Percentiles rank a stretch among this genome's conserved stretches.
These are phyloP conservation scores for Agapanthus africanus DNA, from an alignment of 106 monocot species.

Conservation along the genomic window DNA sequence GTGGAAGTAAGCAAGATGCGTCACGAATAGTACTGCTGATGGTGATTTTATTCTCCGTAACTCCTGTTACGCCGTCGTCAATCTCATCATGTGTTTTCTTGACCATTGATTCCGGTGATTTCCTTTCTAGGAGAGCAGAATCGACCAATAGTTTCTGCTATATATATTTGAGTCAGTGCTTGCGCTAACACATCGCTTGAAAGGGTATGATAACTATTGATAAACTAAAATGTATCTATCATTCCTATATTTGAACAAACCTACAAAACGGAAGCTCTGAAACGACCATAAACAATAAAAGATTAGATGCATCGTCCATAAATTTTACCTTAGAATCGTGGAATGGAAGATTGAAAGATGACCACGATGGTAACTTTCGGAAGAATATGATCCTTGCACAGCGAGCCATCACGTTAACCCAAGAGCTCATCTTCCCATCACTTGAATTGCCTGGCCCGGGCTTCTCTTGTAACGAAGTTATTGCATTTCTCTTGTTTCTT, in stretches of 20 bases:
- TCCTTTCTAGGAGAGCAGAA: background rate
- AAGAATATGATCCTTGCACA: conserved; percentile 42
- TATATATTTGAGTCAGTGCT: background rate
- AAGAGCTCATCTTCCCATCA: conserved; percentile 1
- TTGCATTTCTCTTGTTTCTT: conserved; percentile 12
- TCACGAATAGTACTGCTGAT: conserved; percentile 30
- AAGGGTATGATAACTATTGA: too few species aligned
- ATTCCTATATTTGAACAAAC: background rate
- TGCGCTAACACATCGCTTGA: background rate
- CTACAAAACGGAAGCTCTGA: background rate
- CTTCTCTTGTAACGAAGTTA: background rate
- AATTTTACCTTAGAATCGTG: conserved; percentile 7
- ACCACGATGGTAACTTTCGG: conserved; percentile 17
- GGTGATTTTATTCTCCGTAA: conserved; percentile 34
- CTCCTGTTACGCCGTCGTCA: conserved; percentile 29
- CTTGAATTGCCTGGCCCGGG: conserved; percentile 11
- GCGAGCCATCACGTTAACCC: conserved; percentile 2
- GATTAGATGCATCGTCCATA: background rate
- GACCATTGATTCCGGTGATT: conserved; percentile 17
- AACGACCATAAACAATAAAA: background rate
- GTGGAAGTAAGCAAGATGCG: conserved; percentile 42
- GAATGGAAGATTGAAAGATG: conserved; percentile 18
- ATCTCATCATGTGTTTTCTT: conserved; percentile 37
- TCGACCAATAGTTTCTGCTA: background rate
- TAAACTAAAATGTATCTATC: too few species aligned